These are phyloP conservation scores for Stemphylium lycopersici DNA, from an alignment of 2,329 filamentous ascomycete genomes.

Conservation along the genomic window DNA sequence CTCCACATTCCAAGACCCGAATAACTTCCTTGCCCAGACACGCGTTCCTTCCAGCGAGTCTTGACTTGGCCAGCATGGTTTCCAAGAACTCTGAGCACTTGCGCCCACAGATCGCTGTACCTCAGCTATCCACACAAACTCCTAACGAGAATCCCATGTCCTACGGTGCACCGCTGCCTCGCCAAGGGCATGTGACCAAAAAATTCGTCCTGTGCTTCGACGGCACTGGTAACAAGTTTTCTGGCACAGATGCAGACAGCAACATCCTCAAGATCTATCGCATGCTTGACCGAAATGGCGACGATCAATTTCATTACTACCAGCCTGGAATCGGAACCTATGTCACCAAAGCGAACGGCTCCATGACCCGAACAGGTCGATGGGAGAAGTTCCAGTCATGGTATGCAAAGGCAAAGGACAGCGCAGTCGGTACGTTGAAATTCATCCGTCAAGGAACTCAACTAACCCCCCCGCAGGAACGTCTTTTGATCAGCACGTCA, in stretches of 20 bases:
- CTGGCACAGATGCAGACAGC: conserved; percentile 49
- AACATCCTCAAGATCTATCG: conserved; percentile 71
- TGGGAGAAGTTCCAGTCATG: conserved; percentile 67
- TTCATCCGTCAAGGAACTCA: not conserved
- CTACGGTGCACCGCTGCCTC: conserved; percentile 14
- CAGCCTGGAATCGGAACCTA: conserved; percentile 73
- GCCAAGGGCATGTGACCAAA: conserved; percentile 51
- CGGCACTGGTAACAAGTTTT: conserved; percentile 53
- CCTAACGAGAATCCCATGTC: conserved; percentile 19
- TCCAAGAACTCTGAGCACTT: conserved; percentile 8
- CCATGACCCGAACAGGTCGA: conserved; percentile 63
- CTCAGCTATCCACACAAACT: conserved; percentile 9
- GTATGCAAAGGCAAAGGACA: conserved; percentile 77
- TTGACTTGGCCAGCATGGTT: conserved; percentile 9
- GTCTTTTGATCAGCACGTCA: conserved; percentile 81
- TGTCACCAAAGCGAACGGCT: conserved; percentile 57
- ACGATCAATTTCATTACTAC: conserved; percentile 59
- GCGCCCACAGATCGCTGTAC: conserved; percentile 7
- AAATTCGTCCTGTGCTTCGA: conserved; percentile 64
- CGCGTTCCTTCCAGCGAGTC: not conserved
- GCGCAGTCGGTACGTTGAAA: conserved; percentile 61
- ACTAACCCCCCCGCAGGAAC: conserved; percentile 57
- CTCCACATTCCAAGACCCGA: not conserved
- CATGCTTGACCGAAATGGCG: conserved; percentile 69
- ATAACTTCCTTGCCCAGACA: not conserved